phyloP scores from a whole-genome alignment of 176 grass and related monocot genomes.

The Oryza longistaminata region DNA sequence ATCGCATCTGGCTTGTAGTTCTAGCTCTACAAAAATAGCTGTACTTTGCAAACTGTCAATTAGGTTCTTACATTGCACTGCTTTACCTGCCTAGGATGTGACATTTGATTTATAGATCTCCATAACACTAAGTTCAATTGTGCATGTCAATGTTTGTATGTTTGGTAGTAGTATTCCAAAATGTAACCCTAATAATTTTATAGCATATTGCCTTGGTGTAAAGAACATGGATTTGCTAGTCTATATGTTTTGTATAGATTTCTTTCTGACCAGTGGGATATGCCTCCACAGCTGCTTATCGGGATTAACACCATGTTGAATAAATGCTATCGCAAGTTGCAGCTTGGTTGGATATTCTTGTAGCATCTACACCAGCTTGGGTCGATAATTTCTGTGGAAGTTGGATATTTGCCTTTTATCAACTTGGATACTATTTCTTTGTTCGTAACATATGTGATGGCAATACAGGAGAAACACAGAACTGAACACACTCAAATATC shows the following conservation, averaged over 20 bases:
- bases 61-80: neutral
- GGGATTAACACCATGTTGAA: neutral
- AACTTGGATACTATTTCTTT: neutral
- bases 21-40: conserved; percentile 3
- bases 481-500: conserved; percentile 5
- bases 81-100: neutral
- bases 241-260: neutral
- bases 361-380: conserved; percentile 15
- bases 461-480: neutral
- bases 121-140: conserved; percentile 10
- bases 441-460: neutral
- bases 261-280: conserved; percentile 10
- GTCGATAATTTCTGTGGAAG: conserved; percentile 11
- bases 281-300: neutral
- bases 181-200: neutral
- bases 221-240: neutral
- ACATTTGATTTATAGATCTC: neutral
- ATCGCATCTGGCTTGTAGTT: neutral
- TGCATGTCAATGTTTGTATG: neutral
- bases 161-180: neutral
- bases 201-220: conserved; percentile 7
- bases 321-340: neutral
- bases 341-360: conserved; percentile 15
- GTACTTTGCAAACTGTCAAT: neutral
- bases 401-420: conserved; percentile 5